These are phyloP conservation scores for Fusarium chlamydosporum DNA, from an alignment of 2,329 filamentous ascomycete genomes.

Conservation along the genomic window DNA sequence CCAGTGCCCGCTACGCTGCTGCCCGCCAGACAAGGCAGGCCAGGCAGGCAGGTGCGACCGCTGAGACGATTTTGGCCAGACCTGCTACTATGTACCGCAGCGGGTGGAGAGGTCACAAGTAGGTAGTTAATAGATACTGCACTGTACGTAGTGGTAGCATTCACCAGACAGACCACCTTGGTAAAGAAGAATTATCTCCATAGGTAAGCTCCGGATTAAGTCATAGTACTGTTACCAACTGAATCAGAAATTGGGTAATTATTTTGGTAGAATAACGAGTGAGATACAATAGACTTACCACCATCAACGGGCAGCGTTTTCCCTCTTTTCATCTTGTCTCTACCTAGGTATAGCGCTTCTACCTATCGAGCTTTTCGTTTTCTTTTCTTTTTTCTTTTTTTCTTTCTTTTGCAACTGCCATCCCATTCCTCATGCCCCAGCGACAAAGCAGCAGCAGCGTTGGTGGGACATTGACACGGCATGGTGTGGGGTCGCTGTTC, in stretches of 20 bases:
- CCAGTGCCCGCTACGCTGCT: background rate
- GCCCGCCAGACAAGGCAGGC: constrained; percentile 8
- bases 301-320: background rate
- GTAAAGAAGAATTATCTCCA: background rate
- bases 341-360: background rate
- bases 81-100: constrained; percentile 14
- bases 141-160: background rate
- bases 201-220: background rate
- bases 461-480: constrained; percentile 3
- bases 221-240: background rate
- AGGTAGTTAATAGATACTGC: background rate
- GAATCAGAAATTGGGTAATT: background rate
- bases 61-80: constrained; percentile 40
- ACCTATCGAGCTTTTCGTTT: background rate
- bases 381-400: background rate
- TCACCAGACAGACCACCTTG: no score
- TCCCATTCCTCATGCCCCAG: background rate
- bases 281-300: no score
- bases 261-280: background rate
- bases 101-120: background rate
- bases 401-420: background rate
- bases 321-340: background rate
- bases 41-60: constrained; percentile 27
- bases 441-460: background rate
- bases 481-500: constrained; percentile 38